A percentile compares a stretch with the other conserved stretches of the same genome.
These are phyloP conservation scores for Phytophthora pluvialis DNA, from an alignment of 352 stramenopile species.

Conservation along the genomic window DNA sequence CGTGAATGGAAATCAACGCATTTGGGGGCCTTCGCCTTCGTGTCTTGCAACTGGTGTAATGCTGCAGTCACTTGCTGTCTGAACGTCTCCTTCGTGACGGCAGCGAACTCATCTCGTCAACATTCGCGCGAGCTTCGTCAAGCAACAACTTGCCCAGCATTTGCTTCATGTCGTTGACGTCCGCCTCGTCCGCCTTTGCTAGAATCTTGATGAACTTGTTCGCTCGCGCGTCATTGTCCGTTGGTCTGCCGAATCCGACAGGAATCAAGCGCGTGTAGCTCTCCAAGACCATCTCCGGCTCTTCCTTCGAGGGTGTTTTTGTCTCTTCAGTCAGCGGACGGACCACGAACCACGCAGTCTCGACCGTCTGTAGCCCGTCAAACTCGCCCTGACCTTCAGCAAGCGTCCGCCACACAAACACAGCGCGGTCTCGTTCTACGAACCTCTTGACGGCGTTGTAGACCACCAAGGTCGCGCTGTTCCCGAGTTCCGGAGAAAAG, in stretches of 20 bases:
- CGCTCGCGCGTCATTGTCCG: conserved; percentile 14
- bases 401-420: conserved; percentile 56
- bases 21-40: too few species aligned
- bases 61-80: too few species aligned
- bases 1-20: too few species aligned
- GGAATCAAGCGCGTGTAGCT: conserved; percentile 26
- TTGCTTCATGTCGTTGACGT: conserved; percentile 37
- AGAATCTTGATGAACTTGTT: conserved; percentile 30
- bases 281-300: conserved; percentile 23
- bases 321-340: conserved; percentile 2
- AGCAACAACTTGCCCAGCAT: conserved; percentile 31
- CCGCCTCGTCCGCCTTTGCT: conserved; percentile 28
- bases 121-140: conserved; percentile 7
- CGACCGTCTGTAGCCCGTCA: conserved; percentile 49
- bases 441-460: conserved; percentile 47
- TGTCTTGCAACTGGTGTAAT: too few species aligned
- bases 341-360: conserved; percentile 53
- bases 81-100: too few species aligned
- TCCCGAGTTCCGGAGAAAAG: conserved; percentile 15
- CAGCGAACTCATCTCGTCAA: background rate
- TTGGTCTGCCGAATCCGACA: conserved; percentile 27
- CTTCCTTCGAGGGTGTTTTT: background rate
- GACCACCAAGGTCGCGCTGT: conserved; percentile 8
- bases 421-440: conserved; percentile 43
- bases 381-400: conserved; percentile 38